Conservation (phyloP, 2,329 filamentous ascomycete genomes). For the Rachicladosporium sp. region DNA sequence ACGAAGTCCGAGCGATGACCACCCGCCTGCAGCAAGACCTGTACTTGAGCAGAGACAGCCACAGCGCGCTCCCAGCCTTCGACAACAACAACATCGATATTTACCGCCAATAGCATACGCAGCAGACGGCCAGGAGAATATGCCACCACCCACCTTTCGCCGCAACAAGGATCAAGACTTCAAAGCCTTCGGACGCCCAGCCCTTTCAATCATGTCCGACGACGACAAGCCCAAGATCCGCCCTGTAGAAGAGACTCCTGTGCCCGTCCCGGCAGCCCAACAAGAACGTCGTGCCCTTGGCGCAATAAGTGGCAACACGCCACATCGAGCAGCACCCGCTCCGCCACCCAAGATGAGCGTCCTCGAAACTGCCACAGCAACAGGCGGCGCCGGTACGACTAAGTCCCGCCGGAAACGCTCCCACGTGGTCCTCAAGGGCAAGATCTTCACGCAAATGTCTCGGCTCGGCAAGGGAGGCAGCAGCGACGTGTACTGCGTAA, state of each 20-base stretch:
- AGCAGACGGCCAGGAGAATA: conserved; percentile 68
- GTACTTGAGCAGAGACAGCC: conserved; percentile 20
- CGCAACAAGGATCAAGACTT: conserved; percentile 45
- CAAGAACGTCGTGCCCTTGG: conserved; percentile 36
- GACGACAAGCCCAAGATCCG: conserved; percentile 33
- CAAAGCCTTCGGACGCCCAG: conserved; percentile 42
- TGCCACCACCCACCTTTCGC: conserved; percentile 58
- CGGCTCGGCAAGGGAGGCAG: conserved; percentile 86
- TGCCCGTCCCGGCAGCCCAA: conserved; percentile 18
- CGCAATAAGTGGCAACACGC: conserved; percentile 54
- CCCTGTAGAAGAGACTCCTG: conserved; percentile 27
- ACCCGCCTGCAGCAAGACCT: conserved; percentile 6
- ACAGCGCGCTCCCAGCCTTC: conserved; percentile 25
- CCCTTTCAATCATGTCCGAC: conserved; percentile 40
- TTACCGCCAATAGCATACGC: conserved; percentile 37
- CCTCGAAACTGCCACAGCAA: conserved; percentile 77
- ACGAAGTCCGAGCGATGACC: conserved; percentile 16
- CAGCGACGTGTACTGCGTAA: conserved; percentile 88
- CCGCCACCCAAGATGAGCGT: conserved; percentile 96
- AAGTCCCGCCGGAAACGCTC: conserved; percentile 66
- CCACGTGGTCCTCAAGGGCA: conserved; percentile 79
- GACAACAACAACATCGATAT: conserved; percentile 33
- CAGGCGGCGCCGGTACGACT: conserved; percentile 66
- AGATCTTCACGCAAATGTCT: conserved; percentile 79
- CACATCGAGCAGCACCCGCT: conserved; percentile 59